A percentile compares a stretch with the other conserved stretches of the same genome.
Evolutionary conservation across 2,329 filamentous ascomycete genomes (phyloP).

Genomic region (Cordyceps tenuipes): DNA sequence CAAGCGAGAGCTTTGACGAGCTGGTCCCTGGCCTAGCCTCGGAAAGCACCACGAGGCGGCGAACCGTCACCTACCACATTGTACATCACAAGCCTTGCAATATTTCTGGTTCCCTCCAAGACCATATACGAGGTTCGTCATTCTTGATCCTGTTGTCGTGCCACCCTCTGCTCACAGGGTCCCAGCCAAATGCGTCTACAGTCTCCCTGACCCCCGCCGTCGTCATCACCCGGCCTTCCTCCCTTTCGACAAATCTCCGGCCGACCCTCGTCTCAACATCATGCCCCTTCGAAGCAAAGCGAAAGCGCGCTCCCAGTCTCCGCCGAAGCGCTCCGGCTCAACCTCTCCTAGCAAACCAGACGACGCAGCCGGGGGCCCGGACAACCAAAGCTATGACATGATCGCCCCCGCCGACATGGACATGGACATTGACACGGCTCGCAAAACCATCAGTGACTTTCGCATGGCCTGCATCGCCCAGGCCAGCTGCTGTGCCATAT

Average conservation of each 20-base stretch:
- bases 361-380: not conserved
- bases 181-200: not conserved
- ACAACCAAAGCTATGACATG: not conserved
- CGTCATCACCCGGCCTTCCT: not conserved
- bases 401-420: not conserved
- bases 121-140: not conserved
- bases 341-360: not conserved
- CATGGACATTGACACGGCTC: not conserved
- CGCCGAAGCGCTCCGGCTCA: not conserved
- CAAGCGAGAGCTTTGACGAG: not conserved
- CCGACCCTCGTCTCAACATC: not conserved
- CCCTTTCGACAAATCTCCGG: not conserved
- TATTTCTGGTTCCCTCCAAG: not conserved
- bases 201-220: not conserved
- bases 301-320: not conserved
- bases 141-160: too few species aligned
- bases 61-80: not conserved
- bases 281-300: not conserved
- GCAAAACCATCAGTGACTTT: not conserved
- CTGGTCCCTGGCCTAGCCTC: not conserved
- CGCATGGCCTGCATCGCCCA: not conserved
- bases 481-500: slow-evolving; percentile 13
- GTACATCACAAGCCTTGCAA: not conserved
- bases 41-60: not conserved
- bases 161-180: too few species aligned